Conservation (phyloP, 2,329 filamentous ascomycete species). For the Penicillium sp. region DNA sequence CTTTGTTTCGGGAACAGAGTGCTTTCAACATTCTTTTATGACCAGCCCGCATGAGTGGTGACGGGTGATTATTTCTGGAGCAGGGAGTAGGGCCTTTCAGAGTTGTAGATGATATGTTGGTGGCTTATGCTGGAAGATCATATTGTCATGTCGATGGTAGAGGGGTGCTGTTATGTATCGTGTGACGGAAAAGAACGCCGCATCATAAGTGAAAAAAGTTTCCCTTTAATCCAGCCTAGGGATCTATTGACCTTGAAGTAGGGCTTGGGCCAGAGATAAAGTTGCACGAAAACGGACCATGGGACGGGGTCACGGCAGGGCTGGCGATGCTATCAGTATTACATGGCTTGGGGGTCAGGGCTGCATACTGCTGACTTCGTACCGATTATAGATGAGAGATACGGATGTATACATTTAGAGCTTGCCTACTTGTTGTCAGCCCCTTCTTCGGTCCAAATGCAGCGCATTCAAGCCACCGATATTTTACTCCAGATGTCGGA, state of each 20-base stretch:
- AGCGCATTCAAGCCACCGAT: constrained; percentile 10
- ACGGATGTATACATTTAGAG: not conserved
- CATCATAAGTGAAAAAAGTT: constrained; percentile 9
- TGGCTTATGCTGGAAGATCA: constrained; percentile 29
- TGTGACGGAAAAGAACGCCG: constrained; percentile 30
- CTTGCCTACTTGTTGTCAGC: constrained; percentile 14
- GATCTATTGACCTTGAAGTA: constrained; percentile 39
- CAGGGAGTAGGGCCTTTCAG: not conserved
- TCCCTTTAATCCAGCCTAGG: not conserved
- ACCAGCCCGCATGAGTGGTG: constrained; percentile 19
- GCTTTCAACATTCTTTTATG: constrained; percentile 16
- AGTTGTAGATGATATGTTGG: constrained; percentile 23
- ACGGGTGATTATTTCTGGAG: constrained; percentile 10
- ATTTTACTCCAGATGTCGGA: not conserved
- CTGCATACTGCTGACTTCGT: constrained; percentile 1
- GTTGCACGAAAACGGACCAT: constrained; percentile 36
- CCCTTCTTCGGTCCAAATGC: constrained; percentile 29
- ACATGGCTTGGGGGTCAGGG: constrained; percentile 23
- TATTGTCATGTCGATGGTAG: constrained; percentile 23
- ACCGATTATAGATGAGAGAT: too few species aligned
- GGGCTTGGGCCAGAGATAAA: constrained; percentile 21
- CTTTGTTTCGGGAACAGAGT: constrained; percentile 13
- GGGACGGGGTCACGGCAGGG: constrained; percentile 36
- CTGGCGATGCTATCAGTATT: constrained; percentile 38
- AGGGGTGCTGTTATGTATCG: constrained; percentile 25